Evolutionary conservation across 495 filamentous ascomycete species (phyloP), one percentile per base, ranked within the genome.

Genomic region (Tuber aestivum): DNA sequence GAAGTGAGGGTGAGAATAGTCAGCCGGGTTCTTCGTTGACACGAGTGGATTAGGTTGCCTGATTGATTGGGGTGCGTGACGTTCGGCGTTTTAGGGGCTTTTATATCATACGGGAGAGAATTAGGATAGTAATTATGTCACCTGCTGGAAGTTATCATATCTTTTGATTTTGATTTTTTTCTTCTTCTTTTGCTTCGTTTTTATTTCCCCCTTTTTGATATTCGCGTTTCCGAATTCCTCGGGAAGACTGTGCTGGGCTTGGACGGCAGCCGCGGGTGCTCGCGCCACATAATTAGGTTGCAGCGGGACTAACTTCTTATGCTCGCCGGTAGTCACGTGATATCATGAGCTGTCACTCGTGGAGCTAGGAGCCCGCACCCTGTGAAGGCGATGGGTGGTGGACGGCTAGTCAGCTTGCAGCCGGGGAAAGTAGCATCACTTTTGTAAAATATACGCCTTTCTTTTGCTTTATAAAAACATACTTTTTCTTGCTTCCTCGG

Each of bases 1-100:
- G 81, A 85, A 85, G 27, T 65, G 56, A 65, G 56, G 35, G 56
- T 65, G 27, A 35, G 56, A 20, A 5, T 35, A 35, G 56, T 65
- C 27, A 65, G 32, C 18, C 56, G 16, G 16, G 14, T 35, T 65
- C 4, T 65, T 35, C 14, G n/a, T 35, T 65, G 14, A 35, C 56
- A 27, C n/a, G 56, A 61, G 56, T 32, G 56, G 56, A 65, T 65
- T 65, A 27, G 56, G 16, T 65, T 65, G 56, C 56, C 20, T 65
- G 56, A 27, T 56, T 56, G 48, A 35, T 65, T 65, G 56, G 56
- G 56, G 27, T 14, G 56, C 32, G 56, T 14, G 12, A 14, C 14
- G 35, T 65, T 32, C 56, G 56, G 56, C 56, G 56, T 65, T 65
- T 65, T 65, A 27, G 56, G 56, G 56, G 0, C 38, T 65, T 65